Percentiles rank a stretch among this genome's conserved stretches.
Evolutionary conservation across 2,329 filamentous ascomycete genomes (phyloP).

Genomic region (Phyllosticta citriasiana): DNA sequence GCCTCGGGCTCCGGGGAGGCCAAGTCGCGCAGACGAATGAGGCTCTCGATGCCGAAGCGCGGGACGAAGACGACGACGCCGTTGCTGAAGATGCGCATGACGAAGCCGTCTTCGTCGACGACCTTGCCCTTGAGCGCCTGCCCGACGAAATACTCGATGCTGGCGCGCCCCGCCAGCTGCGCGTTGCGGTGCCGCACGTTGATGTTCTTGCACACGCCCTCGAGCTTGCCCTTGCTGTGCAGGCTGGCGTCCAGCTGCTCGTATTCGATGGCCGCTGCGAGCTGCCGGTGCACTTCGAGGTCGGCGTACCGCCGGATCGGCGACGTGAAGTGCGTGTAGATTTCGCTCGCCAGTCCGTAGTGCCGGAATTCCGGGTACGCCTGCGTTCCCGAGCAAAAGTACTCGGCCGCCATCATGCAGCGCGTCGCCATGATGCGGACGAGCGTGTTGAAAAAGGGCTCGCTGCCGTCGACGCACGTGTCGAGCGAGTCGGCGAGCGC

Average conservation of each 20-base stretch:
- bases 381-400: conserved; percentile 91
- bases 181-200: conserved; percentile 96
- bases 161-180: conserved; percentile 86
- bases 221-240: conserved; percentile 72
- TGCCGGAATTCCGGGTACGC: conserved; percentile 91
- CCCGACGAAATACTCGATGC: conserved; percentile 95
- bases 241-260: conserved; percentile 73
- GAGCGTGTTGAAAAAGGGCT: conserved; percentile 97
- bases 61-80: conserved; percentile 96
- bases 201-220: conserved; percentile 96
- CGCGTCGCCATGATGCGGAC: conserved; percentile 95
- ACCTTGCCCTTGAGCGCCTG: conserved; percentile 77
- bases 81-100: conserved; percentile 96
- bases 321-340: conserved; percentile 98
- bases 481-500: conserved; percentile 92
- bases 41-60: conserved; percentile 85
- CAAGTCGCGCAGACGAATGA: conserved; percentile 79
- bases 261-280: conserved; percentile 91
- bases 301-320: conserved; percentile 98
- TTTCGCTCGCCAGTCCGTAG: conserved; percentile 90
- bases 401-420: conserved; percentile 99
- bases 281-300: conserved; percentile 83
- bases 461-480: conserved; percentile 62
- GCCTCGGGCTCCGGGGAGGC: conserved; percentile 66
- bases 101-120: conserved; percentile 79